Evolutionary conservation across 2,329 filamentous ascomycete species (phyloP).

Genomic region (Fusarium sp.): DNA sequence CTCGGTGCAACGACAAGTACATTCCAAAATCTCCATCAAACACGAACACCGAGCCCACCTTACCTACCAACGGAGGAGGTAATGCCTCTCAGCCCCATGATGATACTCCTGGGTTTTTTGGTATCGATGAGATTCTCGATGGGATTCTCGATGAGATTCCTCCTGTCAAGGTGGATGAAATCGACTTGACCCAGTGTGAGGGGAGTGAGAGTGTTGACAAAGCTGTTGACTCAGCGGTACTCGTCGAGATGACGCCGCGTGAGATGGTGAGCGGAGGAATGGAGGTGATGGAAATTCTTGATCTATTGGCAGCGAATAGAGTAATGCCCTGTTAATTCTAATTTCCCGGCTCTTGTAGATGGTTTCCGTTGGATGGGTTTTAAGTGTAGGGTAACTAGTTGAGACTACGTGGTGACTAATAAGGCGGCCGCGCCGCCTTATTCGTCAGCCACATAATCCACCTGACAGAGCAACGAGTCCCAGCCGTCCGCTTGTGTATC

Average conservation of each 20-base stretch:
- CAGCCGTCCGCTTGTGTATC: background rate
- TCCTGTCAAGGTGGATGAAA: background rate
- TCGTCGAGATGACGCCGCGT: background rate
- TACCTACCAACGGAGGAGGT: background rate
- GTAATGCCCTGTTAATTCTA: no score
- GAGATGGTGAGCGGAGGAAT: background rate
- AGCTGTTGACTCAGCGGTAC: background rate
- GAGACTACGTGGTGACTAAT: no score
- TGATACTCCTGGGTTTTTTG: background rate
- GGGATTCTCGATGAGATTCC: background rate
- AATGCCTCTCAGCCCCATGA: background rate
- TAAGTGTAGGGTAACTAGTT: no score
- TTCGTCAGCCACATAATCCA: no score
- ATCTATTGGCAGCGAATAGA: background rate
- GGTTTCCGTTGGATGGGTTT: no score
- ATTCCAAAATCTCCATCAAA: background rate
- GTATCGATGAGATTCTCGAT: background rate
- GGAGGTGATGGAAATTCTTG: background rate
- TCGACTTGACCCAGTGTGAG: background rate
- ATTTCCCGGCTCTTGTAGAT: no score
- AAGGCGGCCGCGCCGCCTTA: no score
- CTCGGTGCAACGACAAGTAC: background rate
- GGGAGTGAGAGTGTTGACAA: background rate
- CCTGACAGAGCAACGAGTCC: no score
- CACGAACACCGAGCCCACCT: background rate